Percentiles rank a stretch among this genome's conserved stretches.
These are phyloP conservation scores for Wickerhamiella azyma DNA, from an alignment of 805 yeast genomes.

Conservation along the genomic window DNA sequence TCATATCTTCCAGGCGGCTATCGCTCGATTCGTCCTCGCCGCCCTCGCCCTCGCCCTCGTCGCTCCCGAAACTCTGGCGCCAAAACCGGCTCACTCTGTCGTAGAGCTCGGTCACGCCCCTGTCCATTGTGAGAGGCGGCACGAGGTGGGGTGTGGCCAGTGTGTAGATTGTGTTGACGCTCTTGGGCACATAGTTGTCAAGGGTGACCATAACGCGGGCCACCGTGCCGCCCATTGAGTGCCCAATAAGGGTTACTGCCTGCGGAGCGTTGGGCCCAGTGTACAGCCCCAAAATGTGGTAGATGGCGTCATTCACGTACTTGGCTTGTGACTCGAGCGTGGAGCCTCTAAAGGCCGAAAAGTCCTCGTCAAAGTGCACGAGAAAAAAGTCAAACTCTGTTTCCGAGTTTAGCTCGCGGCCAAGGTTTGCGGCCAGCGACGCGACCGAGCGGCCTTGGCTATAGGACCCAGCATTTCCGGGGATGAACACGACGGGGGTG, in stretches of 20 bases:
- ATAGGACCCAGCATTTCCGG: slow-evolving; percentile 95
- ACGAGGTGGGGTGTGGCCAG: slow-evolving; percentile 85
- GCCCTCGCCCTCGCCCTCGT: too few relatives aligned
- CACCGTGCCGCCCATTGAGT: slow-evolving; percentile 97
- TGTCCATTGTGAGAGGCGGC: slow-evolving; percentile 87
- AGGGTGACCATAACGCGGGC: slow-evolving; percentile 72
- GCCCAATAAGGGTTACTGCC: slow-evolving; percentile 73
- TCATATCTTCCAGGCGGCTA: slow-evolving; percentile 41
- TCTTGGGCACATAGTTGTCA: slow-evolving; percentile 54
- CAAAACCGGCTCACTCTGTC: slow-evolving; percentile 66
- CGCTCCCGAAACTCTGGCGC: slow-evolving; percentile 42
- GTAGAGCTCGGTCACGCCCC: slow-evolving; percentile 66
- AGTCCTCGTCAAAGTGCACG: slow-evolving; percentile 90
- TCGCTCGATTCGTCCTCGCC: slow-evolving; percentile 31
- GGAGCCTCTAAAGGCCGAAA: slow-evolving; percentile 91
- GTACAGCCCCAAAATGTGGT: slow-evolving; percentile 61
- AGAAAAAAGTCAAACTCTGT: slow-evolving; percentile 65
- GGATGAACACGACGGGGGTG: slow-evolving; percentile 81
- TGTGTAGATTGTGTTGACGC: slow-evolving; percentile 75
- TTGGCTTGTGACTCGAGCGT: slow-evolving; percentile 90
- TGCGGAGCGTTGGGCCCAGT: slow-evolving; percentile 32
- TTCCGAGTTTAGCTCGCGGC: slow-evolving; percentile 26
- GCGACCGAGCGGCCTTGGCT: slow-evolving; percentile 88
- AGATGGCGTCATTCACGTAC: slow-evolving; percentile 75
- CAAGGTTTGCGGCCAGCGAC: slow-evolving; percentile 52